These are phyloP conservation scores for Suillus variegatus DNA, from an alignment of 768 basidiomycete genomes.

Conservation along the genomic window DNA sequence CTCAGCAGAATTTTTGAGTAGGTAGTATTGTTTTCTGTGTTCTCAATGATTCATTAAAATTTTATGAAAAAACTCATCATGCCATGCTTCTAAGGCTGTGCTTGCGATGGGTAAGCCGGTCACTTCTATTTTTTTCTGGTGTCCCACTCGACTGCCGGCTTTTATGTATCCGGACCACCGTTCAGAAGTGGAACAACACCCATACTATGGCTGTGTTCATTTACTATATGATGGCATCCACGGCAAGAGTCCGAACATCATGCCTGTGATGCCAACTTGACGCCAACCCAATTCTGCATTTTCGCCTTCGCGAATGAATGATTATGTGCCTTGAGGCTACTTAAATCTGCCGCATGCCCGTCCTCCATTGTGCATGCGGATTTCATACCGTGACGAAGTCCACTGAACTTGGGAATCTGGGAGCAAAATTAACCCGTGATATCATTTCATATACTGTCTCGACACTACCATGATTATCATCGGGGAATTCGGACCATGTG, in stretches of 20 bases:
- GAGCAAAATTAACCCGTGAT: not conserved
- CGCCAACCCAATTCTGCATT: constrained; percentile 1
- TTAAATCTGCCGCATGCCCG: not conserved
- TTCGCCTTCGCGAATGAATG: not conserved
- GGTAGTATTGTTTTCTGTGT: not conserved
- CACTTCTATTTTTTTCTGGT: not conserved
- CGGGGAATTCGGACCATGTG: not conserved
- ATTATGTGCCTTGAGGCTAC: not conserved
- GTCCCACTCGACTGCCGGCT: not conserved
- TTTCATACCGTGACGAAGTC: not conserved
- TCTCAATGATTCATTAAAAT: not conserved
- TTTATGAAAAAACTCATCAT: not conserved
- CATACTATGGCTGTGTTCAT: not conserved
- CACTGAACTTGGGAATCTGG: not conserved
- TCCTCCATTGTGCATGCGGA: not conserved
- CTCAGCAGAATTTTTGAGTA: not conserved
- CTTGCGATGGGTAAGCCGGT: not conserved
- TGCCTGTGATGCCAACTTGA: not conserved
- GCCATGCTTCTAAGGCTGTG: not conserved
- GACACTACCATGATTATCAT: not conserved
- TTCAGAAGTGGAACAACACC: not conserved
- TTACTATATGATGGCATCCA: not conserved
- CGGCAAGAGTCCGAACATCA: not conserved
- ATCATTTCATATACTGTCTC: not conserved
- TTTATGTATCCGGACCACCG: not conserved